Percentiles rank a stretch among this genome's conserved stretches.
Evolutionary conservation across 225 moss, liverwort and hornwort species (phyloP).

Genomic region (Anthoceros angustus): DNA sequence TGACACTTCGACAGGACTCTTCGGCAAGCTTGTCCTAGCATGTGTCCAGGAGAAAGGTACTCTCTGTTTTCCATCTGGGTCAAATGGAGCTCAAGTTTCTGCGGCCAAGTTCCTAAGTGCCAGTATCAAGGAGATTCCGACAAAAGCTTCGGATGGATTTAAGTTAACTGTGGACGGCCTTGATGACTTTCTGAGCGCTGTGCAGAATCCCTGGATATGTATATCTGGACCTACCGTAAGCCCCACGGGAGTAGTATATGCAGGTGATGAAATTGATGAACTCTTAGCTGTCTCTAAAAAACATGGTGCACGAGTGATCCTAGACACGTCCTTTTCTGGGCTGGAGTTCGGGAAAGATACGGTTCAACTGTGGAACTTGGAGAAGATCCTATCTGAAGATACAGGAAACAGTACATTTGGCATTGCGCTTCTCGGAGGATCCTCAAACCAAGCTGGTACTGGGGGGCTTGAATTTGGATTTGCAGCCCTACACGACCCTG

Average conservation of each 20-base stretch:
- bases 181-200: slow-evolving; percentile 34
- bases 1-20: slow-evolving; percentile 50
- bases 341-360: slow-evolving; percentile 39
- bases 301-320: slow-evolving; percentile 56
- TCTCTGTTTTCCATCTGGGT: slow-evolving; percentile 72
- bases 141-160: slow-evolving; percentile 36
- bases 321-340: slow-evolving; percentile 77
- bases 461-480: slow-evolving; percentile 89
- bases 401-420: slow-evolving; percentile 25
- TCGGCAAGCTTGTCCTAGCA: slow-evolving; percentile 67
- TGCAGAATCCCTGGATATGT: slow-evolving; percentile 72
- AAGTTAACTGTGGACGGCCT: slow-evolving; percentile 40
- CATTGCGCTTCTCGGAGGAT: slow-evolving; percentile 60
- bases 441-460: slow-evolving; percentile 62
- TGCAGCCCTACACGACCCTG: slow-evolving; percentile 46
- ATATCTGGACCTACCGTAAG: slow-evolving; percentile 72
- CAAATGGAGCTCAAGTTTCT: slow-evolving; percentile 54
- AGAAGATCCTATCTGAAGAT: slow-evolving; percentile 15
- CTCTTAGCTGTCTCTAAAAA: slow-evolving; percentile 53
- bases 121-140: slow-evolving; percentile 41
- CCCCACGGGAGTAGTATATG: slow-evolving; percentile 64
- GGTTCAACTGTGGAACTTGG: slow-evolving; percentile 40
- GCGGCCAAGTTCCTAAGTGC: slow-evolving; percentile 74
- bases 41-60: slow-evolving; percentile 89
- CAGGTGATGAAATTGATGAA: slow-evolving; percentile 44